A percentile compares a stretch with the other conserved stretches of the same genome.
Evolutionary conservation across 1,284 basidiomycete species (phyloP).

Genomic region (Retiboletus flavoniger): DNA sequence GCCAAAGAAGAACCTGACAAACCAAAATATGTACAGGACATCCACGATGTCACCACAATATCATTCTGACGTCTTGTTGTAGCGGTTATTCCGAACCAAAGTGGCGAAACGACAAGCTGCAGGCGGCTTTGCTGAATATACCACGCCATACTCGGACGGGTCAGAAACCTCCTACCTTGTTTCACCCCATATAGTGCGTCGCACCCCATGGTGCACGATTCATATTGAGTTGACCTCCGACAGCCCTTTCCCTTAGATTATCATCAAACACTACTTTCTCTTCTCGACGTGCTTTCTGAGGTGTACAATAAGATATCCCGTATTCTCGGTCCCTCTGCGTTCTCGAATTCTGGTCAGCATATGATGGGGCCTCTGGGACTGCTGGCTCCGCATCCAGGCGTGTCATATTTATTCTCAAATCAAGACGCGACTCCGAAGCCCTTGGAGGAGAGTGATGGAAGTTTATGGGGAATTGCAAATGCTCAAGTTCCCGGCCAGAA

Average conservation of each 20-base stretch:
- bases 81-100: slow-evolving; percentile 63
- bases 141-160: slow-evolving; percentile 56
- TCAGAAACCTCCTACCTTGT: slow-evolving; percentile 71
- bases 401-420: slow-evolving; percentile 71
- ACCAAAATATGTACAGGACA: slow-evolving; percentile 65
- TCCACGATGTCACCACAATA: slow-evolving; percentile 4
- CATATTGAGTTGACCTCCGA: slow-evolving; percentile 3
- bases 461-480: slow-evolving; percentile 71
- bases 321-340: slow-evolving; percentile 74
- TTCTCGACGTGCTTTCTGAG: slow-evolving; percentile 83
- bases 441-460: slow-evolving; percentile 46
- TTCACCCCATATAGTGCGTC: slow-evolving; percentile 68
- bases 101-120: slow-evolving; percentile 48
- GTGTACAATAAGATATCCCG: slow-evolving; percentile 82
- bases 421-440: slow-evolving; percentile 35
- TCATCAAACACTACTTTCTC: slow-evolving; percentile 79
- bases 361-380: slow-evolving; percentile 76
- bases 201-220: not conserved
- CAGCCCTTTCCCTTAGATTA: slow-evolving; percentile 86
- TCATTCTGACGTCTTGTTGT: slow-evolving; percentile 14
- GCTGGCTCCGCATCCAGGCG: slow-evolving; percentile 72
- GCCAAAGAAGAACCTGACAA: slow-evolving; percentile 79
- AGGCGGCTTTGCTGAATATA: slow-evolving; percentile 58
- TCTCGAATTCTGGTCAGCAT: slow-evolving; percentile 57
- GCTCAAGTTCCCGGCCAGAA: slow-evolving; percentile 34